Evolutionary conservation across 2,329 filamentous ascomycete genomes (phyloP), one percentile per base, ranked within the genome.

Genomic region (Intubia oerlemansii): DNA sequence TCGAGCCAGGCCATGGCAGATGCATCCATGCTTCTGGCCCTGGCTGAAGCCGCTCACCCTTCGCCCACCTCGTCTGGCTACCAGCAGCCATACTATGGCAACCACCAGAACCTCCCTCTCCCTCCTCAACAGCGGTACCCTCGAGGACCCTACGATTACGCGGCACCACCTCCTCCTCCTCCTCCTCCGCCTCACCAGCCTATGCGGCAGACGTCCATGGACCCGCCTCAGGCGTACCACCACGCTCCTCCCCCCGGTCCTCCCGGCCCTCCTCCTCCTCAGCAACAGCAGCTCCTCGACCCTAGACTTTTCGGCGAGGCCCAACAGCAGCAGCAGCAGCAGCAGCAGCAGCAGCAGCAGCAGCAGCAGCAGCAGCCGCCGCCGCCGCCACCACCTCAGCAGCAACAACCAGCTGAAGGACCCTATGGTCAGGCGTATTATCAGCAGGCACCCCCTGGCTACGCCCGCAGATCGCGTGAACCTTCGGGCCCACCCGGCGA

Each of bases 301-400:
- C 39, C 39, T 3, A 32, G 38, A 4, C 33, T 39, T 5, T 39
- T 41, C 18, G 33, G 39, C 11, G 39, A 38, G 13, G 17, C n/a
- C n/a, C n/a, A n/a, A n/a, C n/a, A n/a, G n/a, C n/a, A n/a, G n/a
- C n/a, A n/a, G n/a, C n/a, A n/a, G n/a, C n/a, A n/a, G n/a, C n/a
- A n/a, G n/a, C n/a, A n/a, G n/a, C 31, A 2, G 24, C 25, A 7
- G 19, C 22, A 25, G n/a, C 22, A 27, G 12, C 28, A 33, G 23
- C 32, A 36, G 10, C 25, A 28, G 14, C 24, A 29, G 16, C 30
- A 33, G 24, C 31, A 34, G 8, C 18, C 16, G 16, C 22, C 22
- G 14, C 31, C 24, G n/a, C n/a, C n/a, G n/a, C n/a, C n/a, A n/a
- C n/a, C n/a, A n/a, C n/a, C n/a, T n/a, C n/a, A n/a, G n/a, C n/a